A percentile compares a stretch with the other conserved stretches of the same genome.
Conservation (phyloP, 495 filamentous ascomycete genomes). For the Lichina pygmaea region DNA sequence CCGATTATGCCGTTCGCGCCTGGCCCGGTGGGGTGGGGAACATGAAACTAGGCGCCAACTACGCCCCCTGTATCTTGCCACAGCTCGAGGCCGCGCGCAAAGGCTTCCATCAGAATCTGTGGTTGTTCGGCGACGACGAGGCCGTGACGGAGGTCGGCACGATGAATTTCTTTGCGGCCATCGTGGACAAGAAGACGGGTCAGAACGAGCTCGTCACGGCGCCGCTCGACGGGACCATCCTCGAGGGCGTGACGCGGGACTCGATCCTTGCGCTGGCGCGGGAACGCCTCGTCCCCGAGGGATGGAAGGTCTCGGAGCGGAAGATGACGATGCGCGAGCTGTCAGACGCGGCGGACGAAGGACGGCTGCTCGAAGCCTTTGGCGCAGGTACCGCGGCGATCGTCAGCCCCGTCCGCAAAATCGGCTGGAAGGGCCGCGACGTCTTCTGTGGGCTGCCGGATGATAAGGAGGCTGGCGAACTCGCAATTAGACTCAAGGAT, state of each 20-base stretch:
- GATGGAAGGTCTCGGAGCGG: conserved; percentile 69
- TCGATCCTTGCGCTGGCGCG: conserved; percentile 59
- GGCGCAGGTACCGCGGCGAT: conserved; percentile 77
- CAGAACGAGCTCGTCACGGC: conserved; percentile 77
- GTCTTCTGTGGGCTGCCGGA: conserved; percentile 53
- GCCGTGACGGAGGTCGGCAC: conserved; percentile 90
- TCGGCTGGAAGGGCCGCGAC: conserved; percentile 56
- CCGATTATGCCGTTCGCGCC: conserved; percentile 79
- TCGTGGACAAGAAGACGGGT: conserved; percentile 58
- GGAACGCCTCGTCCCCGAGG: conserved; percentile 57
- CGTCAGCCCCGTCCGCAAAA: conserved; percentile 56
- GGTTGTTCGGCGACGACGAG: conserved; percentile 86
- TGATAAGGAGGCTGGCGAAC: conserved; percentile 60
- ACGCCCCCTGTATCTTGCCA: conserved; percentile 84
- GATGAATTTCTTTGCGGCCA: conserved; percentile 84
- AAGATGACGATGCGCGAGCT: conserved; percentile 75
- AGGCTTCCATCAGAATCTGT: conserved; percentile 93
- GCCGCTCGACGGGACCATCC: conserved; percentile 87
- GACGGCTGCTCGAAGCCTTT: conserved; percentile 73
- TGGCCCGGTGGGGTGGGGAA: conserved; percentile 95
- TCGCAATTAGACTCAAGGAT: conserved; percentile 63
- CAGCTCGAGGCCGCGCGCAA: conserved; percentile 70
- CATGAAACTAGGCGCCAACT: conserved; percentile 95
- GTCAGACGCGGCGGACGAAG: conserved; percentile 52
- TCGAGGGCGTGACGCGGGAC: conserved; percentile 82